Conservation (phyloP, 140 eudicot species). For the Senecio squalidus region DNA sequence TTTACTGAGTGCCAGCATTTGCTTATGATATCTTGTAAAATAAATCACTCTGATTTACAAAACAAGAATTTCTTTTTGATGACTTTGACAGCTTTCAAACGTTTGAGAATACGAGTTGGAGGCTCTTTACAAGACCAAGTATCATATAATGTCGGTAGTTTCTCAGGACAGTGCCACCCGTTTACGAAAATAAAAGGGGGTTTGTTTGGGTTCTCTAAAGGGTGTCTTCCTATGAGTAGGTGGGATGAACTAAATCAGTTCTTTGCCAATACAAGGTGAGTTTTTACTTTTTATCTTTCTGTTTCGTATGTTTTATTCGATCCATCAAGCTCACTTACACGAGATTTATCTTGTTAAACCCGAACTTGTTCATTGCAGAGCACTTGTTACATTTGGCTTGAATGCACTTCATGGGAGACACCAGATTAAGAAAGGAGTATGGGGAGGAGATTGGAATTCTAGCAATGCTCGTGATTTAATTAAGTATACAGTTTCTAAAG, state of each 20-base stretch:
- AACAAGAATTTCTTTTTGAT: constrained; percentile 3
- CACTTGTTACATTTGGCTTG: constrained; percentile 73
- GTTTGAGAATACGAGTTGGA: constrained; percentile 75
- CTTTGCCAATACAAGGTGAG: constrained; percentile 70
- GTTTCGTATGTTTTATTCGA: not conserved
- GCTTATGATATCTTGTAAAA: constrained; percentile 5
- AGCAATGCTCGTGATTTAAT: constrained; percentile 78
- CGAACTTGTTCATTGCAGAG: constrained; percentile 38
- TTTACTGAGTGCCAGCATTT: constrained; percentile 1
- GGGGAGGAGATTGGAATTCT: constrained; percentile 81
- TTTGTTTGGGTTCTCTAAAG: constrained; percentile 81
- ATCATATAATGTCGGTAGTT: constrained; percentile 49
- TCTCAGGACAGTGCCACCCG: constrained; percentile 45
- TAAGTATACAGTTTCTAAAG: constrained; percentile 68
- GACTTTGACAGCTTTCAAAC: constrained; percentile 54
- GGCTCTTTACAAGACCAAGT: constrained; percentile 97
- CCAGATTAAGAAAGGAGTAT: constrained; percentile 34
- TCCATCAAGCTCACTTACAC: not conserved
- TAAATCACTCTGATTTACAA: constrained; percentile 3
- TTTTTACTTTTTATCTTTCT: not conserved
- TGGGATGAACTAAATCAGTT: constrained; percentile 87
- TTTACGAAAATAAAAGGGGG: constrained; percentile 50
- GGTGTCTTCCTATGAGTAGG: constrained; percentile 72
- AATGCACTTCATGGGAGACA: constrained; percentile 88
- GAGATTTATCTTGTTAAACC: not conserved